Percentiles rank a stretch among this genome's conserved stretches.
phyloP scores from a whole-genome alignment of 1,284 basidiomycete genomes.

The Leccinum angustisporum region DNA sequence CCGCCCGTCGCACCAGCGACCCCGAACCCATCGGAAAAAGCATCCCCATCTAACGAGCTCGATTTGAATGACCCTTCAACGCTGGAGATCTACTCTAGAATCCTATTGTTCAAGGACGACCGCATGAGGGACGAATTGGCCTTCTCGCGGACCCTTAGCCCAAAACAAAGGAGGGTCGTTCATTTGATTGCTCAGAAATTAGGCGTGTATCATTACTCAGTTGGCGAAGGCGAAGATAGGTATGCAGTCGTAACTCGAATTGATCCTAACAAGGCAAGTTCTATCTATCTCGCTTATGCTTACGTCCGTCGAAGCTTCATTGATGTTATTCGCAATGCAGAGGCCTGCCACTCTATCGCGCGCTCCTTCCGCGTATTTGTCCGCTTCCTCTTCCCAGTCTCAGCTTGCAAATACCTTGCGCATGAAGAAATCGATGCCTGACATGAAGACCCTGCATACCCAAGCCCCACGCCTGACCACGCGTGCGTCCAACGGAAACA shows the following conservation, averaged over 20 bases:
- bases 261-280: conserved; percentile 71
- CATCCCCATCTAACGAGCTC: conserved; percentile 62
- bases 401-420: conserved; percentile 59
- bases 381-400: conserved; percentile 50
- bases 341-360: conserved; percentile 67
- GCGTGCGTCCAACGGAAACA: conserved; percentile 87
- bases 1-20: conserved; percentile 53
- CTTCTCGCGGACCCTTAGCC: conserved; percentile 83
- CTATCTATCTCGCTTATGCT: conserved; percentile 15
- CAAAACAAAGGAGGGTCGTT: conserved; percentile 89
- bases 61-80: conserved; percentile 96
- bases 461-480: conserved; percentile 78
- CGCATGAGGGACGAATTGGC: conserved; percentile 96
- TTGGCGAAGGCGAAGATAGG: conserved; percentile 90
- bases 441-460: conserved; percentile 82
- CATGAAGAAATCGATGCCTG: conserved; percentile 96
- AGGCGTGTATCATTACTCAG: conserved; percentile 91
- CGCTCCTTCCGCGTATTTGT: conserved; percentile 70
- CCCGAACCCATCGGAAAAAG: conserved; percentile 60
- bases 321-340: conserved; percentile 29
- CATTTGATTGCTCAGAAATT: conserved; percentile 96
- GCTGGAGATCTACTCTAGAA: conserved; percentile 95
- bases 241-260: conserved; percentile 91
- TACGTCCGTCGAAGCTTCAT: conserved; percentile 17
- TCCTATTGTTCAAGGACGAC: conserved; percentile 97